Conservation (phyloP, 345 rosid species). For the Syzygium oleosum region DNA sequence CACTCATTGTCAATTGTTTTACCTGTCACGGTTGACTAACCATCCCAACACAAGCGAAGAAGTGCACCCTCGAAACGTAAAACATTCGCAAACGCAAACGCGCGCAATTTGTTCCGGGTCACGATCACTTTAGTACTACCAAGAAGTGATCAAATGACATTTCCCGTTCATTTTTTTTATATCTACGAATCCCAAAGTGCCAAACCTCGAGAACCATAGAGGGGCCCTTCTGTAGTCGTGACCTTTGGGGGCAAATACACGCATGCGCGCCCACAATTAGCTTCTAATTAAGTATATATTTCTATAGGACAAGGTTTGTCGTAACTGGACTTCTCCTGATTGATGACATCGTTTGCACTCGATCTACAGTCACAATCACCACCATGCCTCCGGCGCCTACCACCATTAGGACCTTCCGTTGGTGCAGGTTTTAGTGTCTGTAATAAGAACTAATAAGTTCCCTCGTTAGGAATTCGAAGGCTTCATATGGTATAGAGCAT, state of each 20-base stretch:
- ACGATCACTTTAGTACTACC: not conserved
- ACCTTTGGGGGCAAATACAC: not conserved
- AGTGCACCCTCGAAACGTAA: not conserved
- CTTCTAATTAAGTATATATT: not conserved
- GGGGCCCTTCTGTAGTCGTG: not conserved
- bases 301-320: not conserved
- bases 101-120: not conserved
- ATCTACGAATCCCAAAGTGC: not conserved
- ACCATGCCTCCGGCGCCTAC: not conserved
- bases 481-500: not conserved
- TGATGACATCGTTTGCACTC: not conserved
- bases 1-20: not conserved
- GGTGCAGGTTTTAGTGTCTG: not conserved
- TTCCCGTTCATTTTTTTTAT: not conserved
- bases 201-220: not conserved
- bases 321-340: not conserved
- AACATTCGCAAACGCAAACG: not conserved
- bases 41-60: not conserved
- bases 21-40: not conserved
- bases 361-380: not conserved
- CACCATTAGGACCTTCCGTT: not conserved
- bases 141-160: not conserved
- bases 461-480: not conserved
- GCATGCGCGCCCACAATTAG: not conserved
- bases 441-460: not conserved